A percentile compares a stretch with the other conserved stretches of the same genome.
phyloP scores from a whole-genome alignment of 2,329 filamentous ascomycete genomes.

The Cercospora sp. region DNA sequence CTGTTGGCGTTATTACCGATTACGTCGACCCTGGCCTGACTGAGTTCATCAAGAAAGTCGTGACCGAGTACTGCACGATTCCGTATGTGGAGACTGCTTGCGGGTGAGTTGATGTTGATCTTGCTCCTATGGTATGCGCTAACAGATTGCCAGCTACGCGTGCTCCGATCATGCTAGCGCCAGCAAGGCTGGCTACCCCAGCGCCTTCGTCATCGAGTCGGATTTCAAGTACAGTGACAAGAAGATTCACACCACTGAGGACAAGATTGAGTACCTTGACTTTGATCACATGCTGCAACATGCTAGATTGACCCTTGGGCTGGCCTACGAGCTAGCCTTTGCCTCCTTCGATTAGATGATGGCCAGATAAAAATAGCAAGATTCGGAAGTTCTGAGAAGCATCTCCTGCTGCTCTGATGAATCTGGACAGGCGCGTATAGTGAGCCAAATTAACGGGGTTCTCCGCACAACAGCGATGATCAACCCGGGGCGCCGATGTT shows the following conservation, averaged over 20 bases:
- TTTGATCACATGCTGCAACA: conserved; percentile 94
- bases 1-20: conserved; percentile 89
- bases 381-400: background rate
- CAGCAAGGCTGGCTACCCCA: conserved; percentile 72
- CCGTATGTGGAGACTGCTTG: conserved; percentile 86
- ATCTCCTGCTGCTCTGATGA: background rate
- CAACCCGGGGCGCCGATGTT: background rate
- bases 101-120: conserved; percentile 73
- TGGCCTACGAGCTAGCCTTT: conserved; percentile 82
- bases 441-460: background rate
- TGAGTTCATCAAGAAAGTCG: conserved; percentile 84
- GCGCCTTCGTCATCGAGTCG: conserved; percentile 74
- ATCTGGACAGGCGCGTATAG: background rate
- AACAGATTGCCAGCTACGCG: conserved; percentile 38
- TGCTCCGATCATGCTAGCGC: conserved; percentile 75
- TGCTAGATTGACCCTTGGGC: conserved; percentile 76
- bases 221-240: conserved; percentile 65
- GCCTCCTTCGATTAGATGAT: conserved; percentile 60
- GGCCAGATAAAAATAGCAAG: background rate
- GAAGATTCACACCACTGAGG: conserved; percentile 67
- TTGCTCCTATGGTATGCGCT: conserved; percentile 38
- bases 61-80: conserved; percentile 84
- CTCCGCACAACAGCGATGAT: background rate
- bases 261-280: conserved; percentile 69
- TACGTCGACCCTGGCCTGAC: conserved; percentile 83